Conservation (phyloP, 1,284 basidiomycete species). For the Ustilago bromivora region DNA sequence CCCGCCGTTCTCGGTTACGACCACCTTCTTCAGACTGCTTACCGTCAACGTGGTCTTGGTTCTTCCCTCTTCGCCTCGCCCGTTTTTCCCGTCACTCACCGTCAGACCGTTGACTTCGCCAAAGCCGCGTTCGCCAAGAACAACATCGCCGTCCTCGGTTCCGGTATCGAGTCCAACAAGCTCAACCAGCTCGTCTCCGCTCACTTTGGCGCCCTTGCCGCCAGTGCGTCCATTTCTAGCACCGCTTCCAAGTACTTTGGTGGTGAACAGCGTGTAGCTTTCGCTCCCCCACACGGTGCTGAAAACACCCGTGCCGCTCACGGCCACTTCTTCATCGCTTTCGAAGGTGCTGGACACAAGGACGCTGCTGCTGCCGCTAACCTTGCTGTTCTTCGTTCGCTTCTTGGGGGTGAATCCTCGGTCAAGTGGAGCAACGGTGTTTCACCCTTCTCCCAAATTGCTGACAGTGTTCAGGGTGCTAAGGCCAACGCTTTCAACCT, state of each 20-base stretch:
- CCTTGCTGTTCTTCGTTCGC: conserved; percentile 64
- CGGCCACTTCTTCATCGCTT: conserved; percentile 67
- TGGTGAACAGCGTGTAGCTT: conserved; percentile 65
- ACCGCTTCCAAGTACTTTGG: conserved; percentile 67
- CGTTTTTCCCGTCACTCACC: conserved; percentile 58
- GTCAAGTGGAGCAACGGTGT: conserved; percentile 67
- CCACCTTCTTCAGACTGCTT: conserved; percentile 64
- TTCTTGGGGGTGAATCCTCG: conserved; percentile 63
- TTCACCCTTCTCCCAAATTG: conserved; percentile 59
- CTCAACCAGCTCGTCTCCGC: conserved; percentile 58
- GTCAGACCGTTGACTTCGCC: conserved; percentile 54
- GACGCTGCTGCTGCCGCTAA: conserved; percentile 51
- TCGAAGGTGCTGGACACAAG: conserved; percentile 59
- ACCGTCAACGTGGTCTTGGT: conserved; percentile 65
- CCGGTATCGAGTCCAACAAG: conserved; percentile 58
- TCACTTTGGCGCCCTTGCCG: conserved; percentile 55
- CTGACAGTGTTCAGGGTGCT: conserved; percentile 47
- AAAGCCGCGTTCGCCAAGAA: conserved; percentile 60
- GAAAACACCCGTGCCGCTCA: conserved; percentile 52
- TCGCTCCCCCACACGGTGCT: conserved; percentile 60
- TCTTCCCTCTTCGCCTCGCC: conserved; percentile 67
- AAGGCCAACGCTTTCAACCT: conserved; percentile 65
- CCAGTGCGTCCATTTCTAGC: conserved; percentile 35
- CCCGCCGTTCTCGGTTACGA: conserved; percentile 63
- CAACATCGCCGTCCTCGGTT: conserved; percentile 67